Percentiles rank a stretch among this genome's conserved stretches.
Conservation (phyloP, 768 basidiomycete genomes). For the Leccinum variicolor region DNA sequence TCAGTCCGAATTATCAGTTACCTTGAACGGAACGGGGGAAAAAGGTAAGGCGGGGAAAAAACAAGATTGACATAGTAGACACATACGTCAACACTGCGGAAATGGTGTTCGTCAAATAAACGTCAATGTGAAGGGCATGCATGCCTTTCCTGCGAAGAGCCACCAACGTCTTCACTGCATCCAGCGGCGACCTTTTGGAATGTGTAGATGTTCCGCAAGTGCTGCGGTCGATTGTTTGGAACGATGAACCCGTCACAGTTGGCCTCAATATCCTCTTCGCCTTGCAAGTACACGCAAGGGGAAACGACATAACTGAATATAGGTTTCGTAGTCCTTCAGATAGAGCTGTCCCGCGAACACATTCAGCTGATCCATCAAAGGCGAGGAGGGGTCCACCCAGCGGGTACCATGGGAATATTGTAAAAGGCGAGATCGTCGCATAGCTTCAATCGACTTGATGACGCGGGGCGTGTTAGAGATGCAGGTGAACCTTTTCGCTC, state of each 20-base stretch:
- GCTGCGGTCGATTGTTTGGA: background rate
- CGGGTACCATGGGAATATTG: too few species aligned
- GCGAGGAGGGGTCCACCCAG: background rate
- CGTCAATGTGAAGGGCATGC: constrained; percentile 24
- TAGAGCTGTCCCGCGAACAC: background rate
- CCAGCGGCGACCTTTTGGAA: constrained; percentile 21
- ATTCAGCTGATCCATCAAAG: background rate
- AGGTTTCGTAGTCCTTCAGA: constrained; percentile 16
- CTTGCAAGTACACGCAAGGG: background rate
- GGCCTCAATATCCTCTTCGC: background rate
- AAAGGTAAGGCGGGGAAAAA: background rate
- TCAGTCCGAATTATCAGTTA: background rate
- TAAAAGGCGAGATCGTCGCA: too few species aligned
- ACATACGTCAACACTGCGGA: background rate
- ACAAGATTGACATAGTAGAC: background rate
- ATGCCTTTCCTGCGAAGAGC: too few species aligned
- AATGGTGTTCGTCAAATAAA: constrained; percentile 9
- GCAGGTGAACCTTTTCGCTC: too few species aligned
- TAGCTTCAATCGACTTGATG: too few species aligned
- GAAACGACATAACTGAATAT: constrained; percentile 5
- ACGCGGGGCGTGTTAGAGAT: too few species aligned
- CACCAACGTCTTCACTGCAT: too few species aligned
- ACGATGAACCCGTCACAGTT: constrained; percentile 14
- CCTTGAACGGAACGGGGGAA: background rate
- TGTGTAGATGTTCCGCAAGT: constrained; percentile 8